Conservation (phyloP, 129 eudicot species). For the Arctium lappa region DNA sequence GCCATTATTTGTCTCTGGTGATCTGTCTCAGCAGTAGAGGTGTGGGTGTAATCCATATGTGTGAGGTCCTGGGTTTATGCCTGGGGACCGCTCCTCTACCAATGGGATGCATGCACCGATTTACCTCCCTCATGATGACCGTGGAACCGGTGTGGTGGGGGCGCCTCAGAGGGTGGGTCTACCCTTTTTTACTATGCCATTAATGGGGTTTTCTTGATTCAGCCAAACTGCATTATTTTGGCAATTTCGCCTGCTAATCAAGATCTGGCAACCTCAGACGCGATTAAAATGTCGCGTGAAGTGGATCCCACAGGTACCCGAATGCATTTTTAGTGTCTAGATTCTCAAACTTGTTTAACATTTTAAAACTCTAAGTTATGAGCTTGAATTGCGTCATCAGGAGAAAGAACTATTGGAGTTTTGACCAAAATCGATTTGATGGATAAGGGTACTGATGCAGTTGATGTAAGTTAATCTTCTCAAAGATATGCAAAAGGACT, state of each 20-base stretch:
- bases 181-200: too few species aligned
- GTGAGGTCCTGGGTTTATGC: too few species aligned
- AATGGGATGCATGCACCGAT: too few species aligned
- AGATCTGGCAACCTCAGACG: constrained; percentile 54
- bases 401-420: constrained; percentile 50
- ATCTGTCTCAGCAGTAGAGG: too few species aligned
- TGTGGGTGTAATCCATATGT: too few species aligned
- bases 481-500: neutral
- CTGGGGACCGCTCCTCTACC: too few species aligned
- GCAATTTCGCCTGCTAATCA: constrained; percentile 58
- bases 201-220: constrained; percentile 22
- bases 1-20: neutral
- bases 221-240: constrained; percentile 54
- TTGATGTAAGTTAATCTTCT: constrained; percentile 37
- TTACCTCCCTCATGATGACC: too few species aligned
- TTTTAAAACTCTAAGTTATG: neutral
- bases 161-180: too few species aligned
- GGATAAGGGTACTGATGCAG: constrained; percentile 51
- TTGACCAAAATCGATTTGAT: constrained; percentile 48
- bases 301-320: constrained; percentile 48
- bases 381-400: constrained; percentile 9
- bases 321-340: neutral
- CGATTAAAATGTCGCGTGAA: constrained; percentile 43
- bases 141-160: too few species aligned
- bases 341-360: neutral